phyloP scores from a whole-genome alignment of 768 basidiomycete species.

The Royoungia palumana region DNA sequence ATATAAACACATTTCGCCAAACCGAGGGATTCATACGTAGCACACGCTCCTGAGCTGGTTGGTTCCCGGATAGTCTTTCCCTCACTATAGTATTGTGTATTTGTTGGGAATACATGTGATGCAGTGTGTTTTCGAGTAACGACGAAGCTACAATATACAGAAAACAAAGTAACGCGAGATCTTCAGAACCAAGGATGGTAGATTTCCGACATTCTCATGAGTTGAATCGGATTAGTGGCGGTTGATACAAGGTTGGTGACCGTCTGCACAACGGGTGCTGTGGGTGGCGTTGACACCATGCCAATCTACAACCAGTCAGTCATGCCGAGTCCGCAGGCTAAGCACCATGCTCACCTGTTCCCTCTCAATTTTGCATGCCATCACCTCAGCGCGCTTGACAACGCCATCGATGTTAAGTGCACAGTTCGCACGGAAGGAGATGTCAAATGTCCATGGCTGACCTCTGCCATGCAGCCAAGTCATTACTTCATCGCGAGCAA shows the following conservation, averaged over 20 bases:
- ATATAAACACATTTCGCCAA: conserved; percentile 68
- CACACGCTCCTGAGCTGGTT: conserved; percentile 25
- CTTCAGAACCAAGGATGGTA: conserved; percentile 82
- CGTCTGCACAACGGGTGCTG: conserved; percentile 66
- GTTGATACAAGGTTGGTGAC: conserved; percentile 78
- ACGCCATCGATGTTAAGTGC: conserved; percentile 64
- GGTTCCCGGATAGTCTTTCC: neutral
- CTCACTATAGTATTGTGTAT: no score
- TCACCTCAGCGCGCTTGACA: conserved; percentile 73
- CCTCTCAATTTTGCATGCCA: conserved; percentile 85
- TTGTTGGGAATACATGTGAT: conserved; percentile 1
- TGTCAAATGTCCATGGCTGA: conserved; percentile 56
- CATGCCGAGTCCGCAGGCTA: neutral
- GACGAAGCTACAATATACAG: conserved; percentile 1
- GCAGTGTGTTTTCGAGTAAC: neutral
- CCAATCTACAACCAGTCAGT: conserved; percentile 19
- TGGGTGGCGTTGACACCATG: conserved; percentile 21
- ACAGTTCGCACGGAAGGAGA: conserved; percentile 54
- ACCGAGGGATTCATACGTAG: conserved; percentile 67
- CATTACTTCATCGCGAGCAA: conserved; percentile 89
- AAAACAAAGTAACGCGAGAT: neutral
- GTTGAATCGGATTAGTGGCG: conserved; percentile 81
- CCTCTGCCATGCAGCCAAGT: conserved; percentile 63
- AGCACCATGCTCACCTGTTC: conserved; percentile 55
- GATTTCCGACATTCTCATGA: conserved; percentile 82